These are phyloP conservation scores for Russula ochroleuca DNA, from an alignment of 768 basidiomycete species.

Conservation along the genomic window DNA sequence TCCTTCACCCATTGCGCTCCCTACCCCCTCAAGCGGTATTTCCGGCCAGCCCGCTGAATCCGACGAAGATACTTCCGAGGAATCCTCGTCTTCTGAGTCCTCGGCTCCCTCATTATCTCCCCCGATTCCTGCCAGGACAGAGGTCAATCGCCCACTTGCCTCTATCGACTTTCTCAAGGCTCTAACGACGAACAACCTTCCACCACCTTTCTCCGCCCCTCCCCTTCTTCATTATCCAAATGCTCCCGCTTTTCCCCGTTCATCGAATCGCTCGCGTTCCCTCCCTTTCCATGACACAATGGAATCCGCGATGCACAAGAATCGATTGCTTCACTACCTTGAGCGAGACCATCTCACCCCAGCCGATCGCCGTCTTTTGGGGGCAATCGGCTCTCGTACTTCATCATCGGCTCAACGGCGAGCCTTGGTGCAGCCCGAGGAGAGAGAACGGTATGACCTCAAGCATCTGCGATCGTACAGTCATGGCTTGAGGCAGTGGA, in stretches of 20 bases:
- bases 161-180: slow-evolving; percentile 38
- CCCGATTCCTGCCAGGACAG: not conserved
- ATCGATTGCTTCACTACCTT: slow-evolving; percentile 44
- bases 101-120: slow-evolving; percentile 28
- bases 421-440: slow-evolving; percentile 33
- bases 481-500: slow-evolving; percentile 31
- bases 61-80: slow-evolving; percentile 27
- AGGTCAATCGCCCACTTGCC: slow-evolving; percentile 30
- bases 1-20: not conserved
- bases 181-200: slow-evolving; percentile 46
- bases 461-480: slow-evolving; percentile 28
- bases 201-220: slow-evolving; percentile 37
- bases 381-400: slow-evolving; percentile 39
- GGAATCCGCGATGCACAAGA: slow-evolving; percentile 46
- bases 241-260: slow-evolving; percentile 47
- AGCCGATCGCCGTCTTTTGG: slow-evolving; percentile 42
- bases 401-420: slow-evolving; percentile 30
- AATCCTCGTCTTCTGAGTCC: slow-evolving; percentile 26
- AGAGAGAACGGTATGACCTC: slow-evolving; percentile 32
- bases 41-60: slow-evolving; percentile 14
- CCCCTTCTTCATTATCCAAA: slow-evolving; percentile 44
- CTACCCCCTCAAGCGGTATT: not conserved
- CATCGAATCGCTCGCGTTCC: slow-evolving; percentile 40
- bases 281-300: slow-evolving; percentile 41
- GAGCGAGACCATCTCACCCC: slow-evolving; percentile 37